Base-by-base conservation (phyloP, 1,284 basidiomycete species). In the Lentinula novae-zelandiae region DNA sequence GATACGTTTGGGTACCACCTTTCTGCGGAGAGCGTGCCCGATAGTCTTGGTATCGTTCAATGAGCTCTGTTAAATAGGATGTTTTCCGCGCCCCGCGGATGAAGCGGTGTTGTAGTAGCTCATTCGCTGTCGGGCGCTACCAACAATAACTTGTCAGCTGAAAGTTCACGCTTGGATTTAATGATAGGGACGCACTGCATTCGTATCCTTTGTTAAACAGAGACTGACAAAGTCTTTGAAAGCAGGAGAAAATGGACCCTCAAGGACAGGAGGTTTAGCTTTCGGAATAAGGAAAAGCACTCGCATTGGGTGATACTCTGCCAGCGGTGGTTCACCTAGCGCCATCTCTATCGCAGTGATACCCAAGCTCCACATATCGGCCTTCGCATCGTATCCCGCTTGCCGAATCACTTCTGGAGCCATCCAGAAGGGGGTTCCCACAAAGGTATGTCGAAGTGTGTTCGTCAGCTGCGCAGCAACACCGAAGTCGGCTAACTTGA, bases 361-460 rank as follows among this genome's bases (percentile, higher is more conserved):
- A 13, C 96, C 96, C 53, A 98, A 78, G 69, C 92, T 95, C 96
- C 96, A 98, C 76, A 98, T 90, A 72, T 98, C 96, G 5, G 96
- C 96, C 72, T 95, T 94, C 2, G 89, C 84, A 70, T 98, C 96
- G 75, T 99, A 99, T 1, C 96, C 96, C 6, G 95, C 92, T 75
- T 99, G 97, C 34, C 93, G 86, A 69, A 99, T 99, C 50, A 97
- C 95, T 72, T 97, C 95, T 5, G 95, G 95, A 2, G 95, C 95
- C 95, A 96, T 96, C 95, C 95, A 98, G 71, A 95, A 98, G 0
- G 95, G 95, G 4, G 96, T 97, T 31, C 93, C 93, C 61, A 97
- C 95, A 70, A 98, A 96, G 0, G 95, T 98, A 72, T 96, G 94
- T 60, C 95, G 84, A 59, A 94, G 78, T 0, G 93, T 96, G 72